Percentiles rank a stretch among this genome's conserved stretches.
phyloP scores from a whole-genome alignment of 805 yeast genomes.

The Saccharomyces kudriavzevii region DNA sequence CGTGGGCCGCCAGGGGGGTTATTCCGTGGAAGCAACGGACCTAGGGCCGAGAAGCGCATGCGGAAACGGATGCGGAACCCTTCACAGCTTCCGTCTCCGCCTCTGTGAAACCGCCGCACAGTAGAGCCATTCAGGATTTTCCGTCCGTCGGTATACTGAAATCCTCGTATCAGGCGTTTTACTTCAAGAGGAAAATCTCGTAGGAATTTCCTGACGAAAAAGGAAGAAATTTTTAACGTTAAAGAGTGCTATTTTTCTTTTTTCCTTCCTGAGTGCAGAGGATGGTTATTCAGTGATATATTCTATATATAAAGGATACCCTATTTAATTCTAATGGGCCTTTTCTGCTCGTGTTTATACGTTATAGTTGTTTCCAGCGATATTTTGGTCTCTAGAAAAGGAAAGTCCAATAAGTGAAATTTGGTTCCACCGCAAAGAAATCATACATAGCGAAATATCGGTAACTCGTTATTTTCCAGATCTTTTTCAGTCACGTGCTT shows the following conservation, averaged over 20 bases:
- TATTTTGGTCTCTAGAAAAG: not conserved
- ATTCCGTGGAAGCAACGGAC: not conserved
- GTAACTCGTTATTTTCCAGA: not conserved
- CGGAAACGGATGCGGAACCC: not conserved
- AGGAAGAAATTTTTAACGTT: not conserved
- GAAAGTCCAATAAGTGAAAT: not conserved
- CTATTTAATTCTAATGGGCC: not conserved
- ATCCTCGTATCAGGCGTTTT: not conserved
- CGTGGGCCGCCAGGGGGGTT: not conserved
- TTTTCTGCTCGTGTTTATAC: not conserved
- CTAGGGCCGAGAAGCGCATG: not conserved
- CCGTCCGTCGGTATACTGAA: not conserved
- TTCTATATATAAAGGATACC: not conserved
- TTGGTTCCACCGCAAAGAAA: not conserved
- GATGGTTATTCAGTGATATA: not conserved
- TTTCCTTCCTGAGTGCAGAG: not conserved
- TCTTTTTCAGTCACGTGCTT: not conserved
- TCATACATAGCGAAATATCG: not conserved
- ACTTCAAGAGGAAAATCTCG: not conserved
- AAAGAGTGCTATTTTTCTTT: not conserved
- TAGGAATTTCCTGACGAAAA: not conserved
- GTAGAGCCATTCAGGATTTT: not conserved
- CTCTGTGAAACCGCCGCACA: not conserved
- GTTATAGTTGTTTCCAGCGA: too few relatives aligned
- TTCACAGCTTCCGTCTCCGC: not conserved